A percentile compares a stretch with the other conserved stretches of the same genome.
Evolutionary conservation across 257 asterid genomes (phyloP).

Genomic region (Avicennia marina): DNA sequence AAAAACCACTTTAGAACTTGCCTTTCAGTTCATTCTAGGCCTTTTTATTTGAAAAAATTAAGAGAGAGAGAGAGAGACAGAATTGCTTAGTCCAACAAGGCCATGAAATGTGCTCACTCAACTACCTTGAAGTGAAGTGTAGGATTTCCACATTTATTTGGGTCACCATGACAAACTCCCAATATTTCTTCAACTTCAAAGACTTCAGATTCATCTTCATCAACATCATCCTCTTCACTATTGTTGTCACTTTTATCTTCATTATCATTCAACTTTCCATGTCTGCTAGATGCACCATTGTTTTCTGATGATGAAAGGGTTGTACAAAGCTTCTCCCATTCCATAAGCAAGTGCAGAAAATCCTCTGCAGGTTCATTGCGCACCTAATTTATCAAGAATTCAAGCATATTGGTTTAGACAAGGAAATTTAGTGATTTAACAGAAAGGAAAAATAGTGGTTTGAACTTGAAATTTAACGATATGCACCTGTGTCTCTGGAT

Average conservation of each 20-base stretch:
- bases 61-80: neutral
- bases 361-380: slow-evolving; percentile 61
- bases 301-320: slow-evolving; percentile 29
- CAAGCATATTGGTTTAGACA: neutral
- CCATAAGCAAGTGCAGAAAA: slow-evolving; percentile 45
- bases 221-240: slow-evolving; percentile 24
- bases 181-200: slow-evolving; percentile 58
- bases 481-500: slow-evolving; percentile 76
- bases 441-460: neutral
- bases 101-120: neutral
- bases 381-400: slow-evolving; percentile 34
- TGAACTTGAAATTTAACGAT: neutral
- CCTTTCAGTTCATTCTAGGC: too few species aligned
- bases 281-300: slow-evolving; percentile 20
- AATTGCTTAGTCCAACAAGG: too few species aligned
- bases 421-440: too few species aligned
- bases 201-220: slow-evolving; percentile 31
- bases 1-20: too few species aligned
- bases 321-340: slow-evolving; percentile 66
- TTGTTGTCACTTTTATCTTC: slow-evolving; percentile 14
- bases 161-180: slow-evolving; percentile 59
- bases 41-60: neutral
- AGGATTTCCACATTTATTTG: slow-evolving; percentile 16
- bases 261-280: neutral
- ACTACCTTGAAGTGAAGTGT: slow-evolving; percentile 65